phyloP scores from a whole-genome alignment of 2,329 filamentous ascomycete species.

The Cercospora zeina region DNA sequence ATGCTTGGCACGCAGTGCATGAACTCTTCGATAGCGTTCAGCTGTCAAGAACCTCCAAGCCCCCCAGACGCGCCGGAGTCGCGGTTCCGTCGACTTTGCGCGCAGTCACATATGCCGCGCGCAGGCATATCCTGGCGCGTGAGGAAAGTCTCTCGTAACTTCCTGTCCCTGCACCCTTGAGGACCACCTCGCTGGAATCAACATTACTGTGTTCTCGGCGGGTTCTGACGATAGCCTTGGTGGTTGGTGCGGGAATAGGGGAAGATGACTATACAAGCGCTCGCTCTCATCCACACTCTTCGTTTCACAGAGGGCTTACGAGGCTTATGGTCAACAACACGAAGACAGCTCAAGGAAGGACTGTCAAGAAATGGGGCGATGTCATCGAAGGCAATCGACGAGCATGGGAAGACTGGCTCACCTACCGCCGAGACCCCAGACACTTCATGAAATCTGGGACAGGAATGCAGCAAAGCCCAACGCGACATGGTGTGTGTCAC shows the following conservation, averaged over 20 bases:
- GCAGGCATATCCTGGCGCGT: conserved; percentile 22
- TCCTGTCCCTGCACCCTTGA: conserved; percentile 13
- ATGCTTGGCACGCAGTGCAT: conserved; percentile 19
- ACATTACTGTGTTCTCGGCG: background rate
- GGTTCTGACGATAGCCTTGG: conserved; percentile 18
- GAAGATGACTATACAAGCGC: background rate
- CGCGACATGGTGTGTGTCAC: conserved; percentile 9
- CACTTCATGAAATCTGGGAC: conserved; percentile 15
- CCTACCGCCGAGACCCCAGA: conserved; percentile 11
- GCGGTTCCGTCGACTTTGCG: conserved; percentile 1
- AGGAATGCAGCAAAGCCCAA: conserved; percentile 8
- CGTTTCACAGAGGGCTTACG: conserved; percentile 10
- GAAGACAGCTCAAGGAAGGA: conserved; percentile 9
- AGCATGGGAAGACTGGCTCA: conserved; percentile 19
- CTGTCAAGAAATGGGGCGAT: conserved; percentile 12
- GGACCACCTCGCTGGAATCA: conserved; percentile 3
- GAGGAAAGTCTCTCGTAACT: conserved; percentile 8
- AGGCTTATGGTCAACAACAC: background rate
- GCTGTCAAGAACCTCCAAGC: conserved; percentile 1
- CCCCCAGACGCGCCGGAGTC: background rate
- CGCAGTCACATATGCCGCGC: background rate
- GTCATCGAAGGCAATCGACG: conserved; percentile 18
- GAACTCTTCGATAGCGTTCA: conserved; percentile 7
- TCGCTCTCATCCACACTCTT: conserved; percentile 4
- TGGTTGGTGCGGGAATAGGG: conserved; percentile 17